Evolutionary conservation across 352 stramenopile genomes (phyloP), one percentile per base, ranked within the genome.

Genomic region (Albugo laibachii): DNA sequence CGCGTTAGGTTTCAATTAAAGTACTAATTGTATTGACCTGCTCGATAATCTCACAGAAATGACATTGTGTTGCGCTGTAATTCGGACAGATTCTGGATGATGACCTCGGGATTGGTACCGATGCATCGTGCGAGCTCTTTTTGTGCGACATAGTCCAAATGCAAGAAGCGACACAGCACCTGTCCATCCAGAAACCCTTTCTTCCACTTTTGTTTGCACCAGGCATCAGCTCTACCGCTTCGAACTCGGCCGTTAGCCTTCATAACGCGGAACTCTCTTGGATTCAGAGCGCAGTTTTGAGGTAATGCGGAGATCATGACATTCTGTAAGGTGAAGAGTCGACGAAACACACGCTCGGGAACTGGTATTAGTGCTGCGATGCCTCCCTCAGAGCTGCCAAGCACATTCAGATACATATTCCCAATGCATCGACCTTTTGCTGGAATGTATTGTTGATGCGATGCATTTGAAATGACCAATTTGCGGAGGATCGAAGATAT

Each of bases 171-270:
- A 44, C 83, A 78, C 14, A 93, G 56, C 55, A 92, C 73, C 1
- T 80, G 65, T 1, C 63, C 70, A 45, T 91, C 78, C 47, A 91
- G 48, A 50, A 91, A 91, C 37, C 73, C 83, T 63, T 91, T 91
- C 47, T 91, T 87, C 69, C 73, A 86, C 59, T 91, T 91, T 40
- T 85, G 76, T 59, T 84, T 91, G 58, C 61, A 82, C 78, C 78
- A 91, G 13, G 72, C 78, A 45, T 91, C 78, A 0, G 68, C 54
- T 18, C 78, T 59, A 8, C 78, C 78, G 21, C 62, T 78, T 39
- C 66, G 59, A n/a, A 58, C 63, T 27, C 71, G 60, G 1, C 58
- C 63, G 47, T 87, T 84, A 13, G 69, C 58, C 59, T 84, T 80
- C 45, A 87, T 55, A 50, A 66, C 69, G 10, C 80, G 77, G 53